A percentile compares a stretch with the other conserved stretches of the same genome.
These are phyloP conservation scores for Mesembryanthemum crystallinum DNA, from an alignment of 148 eudicot species.

Conservation along the genomic window DNA sequence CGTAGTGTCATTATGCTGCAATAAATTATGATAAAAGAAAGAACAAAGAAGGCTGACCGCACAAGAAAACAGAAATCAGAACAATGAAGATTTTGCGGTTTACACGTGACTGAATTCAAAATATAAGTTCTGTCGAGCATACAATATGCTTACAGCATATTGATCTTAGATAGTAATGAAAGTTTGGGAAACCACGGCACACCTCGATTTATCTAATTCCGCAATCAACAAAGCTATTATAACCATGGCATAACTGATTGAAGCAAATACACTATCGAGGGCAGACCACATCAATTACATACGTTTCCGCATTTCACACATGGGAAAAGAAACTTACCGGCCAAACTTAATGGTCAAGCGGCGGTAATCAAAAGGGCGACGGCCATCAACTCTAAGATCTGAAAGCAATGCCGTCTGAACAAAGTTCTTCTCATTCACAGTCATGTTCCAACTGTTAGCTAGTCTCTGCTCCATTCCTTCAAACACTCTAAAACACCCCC, in stretches of 20 bases:
- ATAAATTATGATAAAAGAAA: not conserved
- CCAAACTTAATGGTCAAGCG: slow-evolving; percentile 68
- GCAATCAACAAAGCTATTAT: not conserved
- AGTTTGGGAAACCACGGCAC: not conserved
- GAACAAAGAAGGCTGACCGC: not conserved
- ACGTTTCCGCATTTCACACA: no score
- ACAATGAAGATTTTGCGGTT: no score
- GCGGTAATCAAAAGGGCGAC: slow-evolving; percentile 76
- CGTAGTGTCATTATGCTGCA: not conserved
- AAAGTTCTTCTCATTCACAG: slow-evolving; percentile 82
- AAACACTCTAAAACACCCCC: not conserved
- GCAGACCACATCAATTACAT: no score
- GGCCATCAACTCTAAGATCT: slow-evolving; percentile 78
- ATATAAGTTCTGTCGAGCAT: not conserved
- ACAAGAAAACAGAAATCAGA: not conserved
- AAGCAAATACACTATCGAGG: not conserved
- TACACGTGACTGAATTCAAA: not conserved
- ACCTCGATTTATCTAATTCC: not conserved
- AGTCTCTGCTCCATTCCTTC: slow-evolving; percentile 71
- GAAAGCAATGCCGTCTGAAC: slow-evolving; percentile 70
- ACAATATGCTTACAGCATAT: no score
- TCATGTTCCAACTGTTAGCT: slow-evolving; percentile 73
- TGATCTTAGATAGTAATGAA: not conserved
- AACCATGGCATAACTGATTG: not conserved
- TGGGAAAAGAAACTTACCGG: slow-evolving; percentile 63